phyloP scores from a whole-genome alignment of 805 yeast genomes.

The Candida hungchunana region DNA sequence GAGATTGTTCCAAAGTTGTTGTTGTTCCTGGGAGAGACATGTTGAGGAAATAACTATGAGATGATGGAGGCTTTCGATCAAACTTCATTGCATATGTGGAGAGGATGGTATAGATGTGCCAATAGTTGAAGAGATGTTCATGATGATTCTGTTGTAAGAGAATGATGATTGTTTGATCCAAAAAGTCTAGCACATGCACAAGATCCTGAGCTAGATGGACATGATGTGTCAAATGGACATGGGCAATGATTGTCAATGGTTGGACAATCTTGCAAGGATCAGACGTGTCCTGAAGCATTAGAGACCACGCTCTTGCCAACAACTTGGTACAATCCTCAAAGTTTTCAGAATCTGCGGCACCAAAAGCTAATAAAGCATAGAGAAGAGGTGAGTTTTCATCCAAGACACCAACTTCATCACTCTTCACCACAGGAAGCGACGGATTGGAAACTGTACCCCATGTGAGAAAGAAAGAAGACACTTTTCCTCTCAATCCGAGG shows the following conservation, averaged over 20 bases:
- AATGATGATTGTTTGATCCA: constrained; percentile 36
- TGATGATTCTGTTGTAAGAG: constrained; percentile 26
- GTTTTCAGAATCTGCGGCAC: constrained; percentile 36
- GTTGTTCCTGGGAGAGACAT: constrained; percentile 6
- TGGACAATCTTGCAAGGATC: constrained; percentile 35
- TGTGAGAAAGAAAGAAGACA: constrained; percentile 17
- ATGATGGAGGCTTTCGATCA: constrained; percentile 38
- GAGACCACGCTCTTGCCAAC: constrained; percentile 43
- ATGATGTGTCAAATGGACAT: constrained; percentile 39
- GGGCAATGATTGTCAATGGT: constrained; percentile 41
- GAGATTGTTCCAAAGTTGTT: constrained; percentile 4
- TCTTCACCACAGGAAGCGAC: constrained; percentile 26
- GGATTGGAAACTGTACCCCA: constrained; percentile 29
- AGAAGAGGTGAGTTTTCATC: constrained; percentile 36
- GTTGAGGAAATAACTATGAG: constrained; percentile 26
- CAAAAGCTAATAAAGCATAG: constrained; percentile 43
- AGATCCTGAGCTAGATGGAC: constrained; percentile 43
- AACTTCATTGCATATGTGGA: constrained; percentile 39
- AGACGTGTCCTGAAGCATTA: constrained; percentile 26
- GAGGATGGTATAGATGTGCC: constrained; percentile 46
- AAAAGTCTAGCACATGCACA: constrained; percentile 45
- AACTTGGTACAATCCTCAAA: constrained; percentile 32
- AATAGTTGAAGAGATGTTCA: constrained; percentile 28
- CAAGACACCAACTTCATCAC: constrained; percentile 11
- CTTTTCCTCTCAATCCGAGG: constrained; percentile 18